Evolutionary conservation across 2,329 filamentous ascomycete species (phyloP).

Genomic region (Colletotrichum orbiculare): DNA sequence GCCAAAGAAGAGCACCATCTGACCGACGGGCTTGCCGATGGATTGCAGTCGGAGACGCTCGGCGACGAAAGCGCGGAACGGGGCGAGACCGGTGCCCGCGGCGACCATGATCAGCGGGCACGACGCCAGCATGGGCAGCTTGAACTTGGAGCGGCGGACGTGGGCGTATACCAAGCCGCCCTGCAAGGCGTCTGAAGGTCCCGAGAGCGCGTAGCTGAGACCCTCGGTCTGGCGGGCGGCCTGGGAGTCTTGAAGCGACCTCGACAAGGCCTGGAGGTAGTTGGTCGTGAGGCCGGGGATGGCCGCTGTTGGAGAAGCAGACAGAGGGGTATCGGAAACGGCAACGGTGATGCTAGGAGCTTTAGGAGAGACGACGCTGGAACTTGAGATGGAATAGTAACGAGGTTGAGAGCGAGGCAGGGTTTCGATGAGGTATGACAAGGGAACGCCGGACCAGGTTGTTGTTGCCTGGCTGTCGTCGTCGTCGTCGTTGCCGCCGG

Average conservation of each 20-base stretch:
- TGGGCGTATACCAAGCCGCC: conserved; percentile 48
- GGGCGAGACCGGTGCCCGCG: conserved; percentile 62
- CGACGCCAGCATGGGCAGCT: conserved; percentile 50
- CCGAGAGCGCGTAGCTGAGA: conserved; percentile 23
- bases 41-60: conserved; percentile 56
- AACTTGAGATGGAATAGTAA: conserved; percentile 72
- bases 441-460: conserved; percentile 42
- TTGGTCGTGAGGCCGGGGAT: conserved; percentile 41
- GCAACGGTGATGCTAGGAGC: conserved; percentile 24
- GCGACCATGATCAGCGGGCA: conserved; percentile 62
- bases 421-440: conserved; percentile 66
- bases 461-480: background rate
- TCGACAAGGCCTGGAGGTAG: conserved; percentile 40
- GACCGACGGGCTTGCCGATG: conserved; percentile 45
- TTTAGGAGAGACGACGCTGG: conserved; percentile 47
- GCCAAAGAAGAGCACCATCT: conserved; percentile 54
- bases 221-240: background rate
- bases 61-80: conserved; percentile 47
- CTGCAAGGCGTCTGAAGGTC: conserved; percentile 33
- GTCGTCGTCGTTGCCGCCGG: background rate
- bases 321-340: conserved; percentile 38
- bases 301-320: conserved; percentile 42
- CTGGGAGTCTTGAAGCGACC: conserved; percentile 5
- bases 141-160: conserved; percentile 48
- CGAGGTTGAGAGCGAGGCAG: conserved; percentile 67